Percentiles rank a stretch among this genome's conserved stretches.
Evolutionary conservation across 805 yeast genomes (phyloP).

Genomic region (Yarrowia deformans): DNA sequence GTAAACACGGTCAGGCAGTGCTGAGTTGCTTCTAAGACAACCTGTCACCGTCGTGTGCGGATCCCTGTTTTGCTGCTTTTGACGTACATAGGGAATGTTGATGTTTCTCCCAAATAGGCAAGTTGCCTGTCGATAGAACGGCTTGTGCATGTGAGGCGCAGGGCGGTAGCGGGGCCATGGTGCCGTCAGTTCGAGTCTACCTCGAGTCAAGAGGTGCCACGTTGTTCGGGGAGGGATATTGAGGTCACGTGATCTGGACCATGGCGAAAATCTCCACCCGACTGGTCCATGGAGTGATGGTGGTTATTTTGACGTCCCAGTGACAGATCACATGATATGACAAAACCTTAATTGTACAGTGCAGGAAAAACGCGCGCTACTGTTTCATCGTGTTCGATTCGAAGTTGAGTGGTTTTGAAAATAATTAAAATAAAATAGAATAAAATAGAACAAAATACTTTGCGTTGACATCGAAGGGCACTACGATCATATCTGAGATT

Average conservation of each 20-base stretch:
- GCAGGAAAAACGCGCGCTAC: not conserved
- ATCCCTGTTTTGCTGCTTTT: slow-evolving; percentile 5
- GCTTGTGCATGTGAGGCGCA: not conserved
- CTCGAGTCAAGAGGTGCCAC: too few relatives aligned
- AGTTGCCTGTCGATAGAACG: slow-evolving; percentile 18
- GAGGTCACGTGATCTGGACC: too few relatives aligned
- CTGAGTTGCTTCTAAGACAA: not conserved
- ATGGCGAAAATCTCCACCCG: too few relatives aligned
- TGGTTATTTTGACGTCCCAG: too few relatives aligned
- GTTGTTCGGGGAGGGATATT: too few relatives aligned
- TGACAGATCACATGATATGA: not conserved
- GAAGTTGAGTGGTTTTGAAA: not conserved
- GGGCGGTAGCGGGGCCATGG: not conserved
- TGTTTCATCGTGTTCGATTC: not conserved
- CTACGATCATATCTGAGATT: too few relatives aligned
- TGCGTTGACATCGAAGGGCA: too few relatives aligned
- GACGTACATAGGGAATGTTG: slow-evolving; percentile 1
- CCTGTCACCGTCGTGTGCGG: slow-evolving; percentile 16
- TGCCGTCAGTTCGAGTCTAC: too few relatives aligned
- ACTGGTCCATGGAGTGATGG: too few relatives aligned
- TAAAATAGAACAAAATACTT: too few relatives aligned
- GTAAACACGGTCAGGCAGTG: too few relatives aligned
- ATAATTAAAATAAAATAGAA: too few relatives aligned
- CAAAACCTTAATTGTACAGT: not conserved
- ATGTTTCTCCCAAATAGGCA: slow-evolving; percentile 25